Conservation (phyloP, 2,329 filamentous ascomycete species). For the Cercospora beticola region DNA sequence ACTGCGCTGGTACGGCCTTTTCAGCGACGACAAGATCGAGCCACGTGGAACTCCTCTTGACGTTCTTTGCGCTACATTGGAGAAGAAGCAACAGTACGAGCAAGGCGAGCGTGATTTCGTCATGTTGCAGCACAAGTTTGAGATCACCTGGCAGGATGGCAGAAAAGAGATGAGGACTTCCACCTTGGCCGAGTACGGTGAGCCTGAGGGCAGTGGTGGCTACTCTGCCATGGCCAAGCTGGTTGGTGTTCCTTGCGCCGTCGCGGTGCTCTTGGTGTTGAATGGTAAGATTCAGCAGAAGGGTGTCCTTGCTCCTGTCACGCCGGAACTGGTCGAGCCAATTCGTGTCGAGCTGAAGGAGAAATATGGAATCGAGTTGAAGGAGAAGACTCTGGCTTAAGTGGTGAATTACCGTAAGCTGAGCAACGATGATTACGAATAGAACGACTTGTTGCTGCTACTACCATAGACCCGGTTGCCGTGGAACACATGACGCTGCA, state of each 20-base stretch:
- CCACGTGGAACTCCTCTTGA: slow-evolving; percentile 79
- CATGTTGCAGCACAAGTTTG: slow-evolving; percentile 76
- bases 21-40: slow-evolving; percentile 67
- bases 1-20: slow-evolving; percentile 69
- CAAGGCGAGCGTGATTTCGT: slow-evolving; percentile 82
- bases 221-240: slow-evolving; percentile 83
- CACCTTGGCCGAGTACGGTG: slow-evolving; percentile 80
- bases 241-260: slow-evolving; percentile 72
- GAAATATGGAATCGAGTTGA: slow-evolving; percentile 72
- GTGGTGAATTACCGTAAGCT: neutral
- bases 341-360: slow-evolving; percentile 56
- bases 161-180: slow-evolving; percentile 73
- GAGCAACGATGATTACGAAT: neutral
- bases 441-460: neutral
- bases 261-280: slow-evolving; percentile 59
- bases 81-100: slow-evolving; percentile 88
- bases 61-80: slow-evolving; percentile 83
- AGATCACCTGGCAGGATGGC: slow-evolving; percentile 79
- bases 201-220: slow-evolving; percentile 58
- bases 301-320: slow-evolving; percentile 72
- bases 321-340: slow-evolving; percentile 66
- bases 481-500: neutral
- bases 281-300: slow-evolving; percentile 40
- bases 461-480: neutral
- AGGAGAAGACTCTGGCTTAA: slow-evolving; percentile 61